Evolutionary conservation across 2,329 filamentous ascomycete genomes (phyloP), one percentile per base, ranked within the genome.

Genomic region (Myriosclerotinia curreyana): DNA sequence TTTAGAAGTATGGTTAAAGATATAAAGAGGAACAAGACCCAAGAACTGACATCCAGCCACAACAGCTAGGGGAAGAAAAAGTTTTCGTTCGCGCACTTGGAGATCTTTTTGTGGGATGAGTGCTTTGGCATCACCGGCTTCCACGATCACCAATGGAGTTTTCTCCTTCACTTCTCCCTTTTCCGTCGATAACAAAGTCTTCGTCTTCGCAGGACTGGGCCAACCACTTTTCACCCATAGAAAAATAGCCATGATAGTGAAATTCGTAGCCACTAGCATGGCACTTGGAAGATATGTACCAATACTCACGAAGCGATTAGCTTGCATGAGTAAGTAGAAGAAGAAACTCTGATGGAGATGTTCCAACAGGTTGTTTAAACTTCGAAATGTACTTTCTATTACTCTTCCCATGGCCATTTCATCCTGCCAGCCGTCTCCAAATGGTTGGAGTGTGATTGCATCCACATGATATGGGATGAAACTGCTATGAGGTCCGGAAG

Each of bases 301-400:
- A 68, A 99, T 99, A 77, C 93, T 98, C 70, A 98, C 95, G 74
- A 99, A 99, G 14, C 93, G 87, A 72, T 95, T 91, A 38, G 88
- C 85, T 70, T 96, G 89, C 86, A 98, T 92, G 52, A 99, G 82
- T 60, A 99, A 81, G 76, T 99, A 99, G 79, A 99, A 98, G 83
- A 99, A 99, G 81, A 99, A 99, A 76, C 93, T 97, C 78, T 99
- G 95, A 75, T 99, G 95, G 66, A 99, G 82, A 75, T 99, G 93
- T 78, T 99, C 95, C 40, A 99, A 83, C 65, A 99, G 79, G 74
- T 99, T 99, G 79, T 99, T 99, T 76, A 99, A 80, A 75, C 92
- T 96, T 71, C 95, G 84, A 76, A 96, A 96, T 3, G 95, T 84
- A 71, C 92, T 92, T 78, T 99, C 95, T 5, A 98, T 83, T 0